Evolutionary conservation across 2,329 filamentous ascomycete genomes (phyloP).

Genomic region (Lasiodiplodia citricola): DNA sequence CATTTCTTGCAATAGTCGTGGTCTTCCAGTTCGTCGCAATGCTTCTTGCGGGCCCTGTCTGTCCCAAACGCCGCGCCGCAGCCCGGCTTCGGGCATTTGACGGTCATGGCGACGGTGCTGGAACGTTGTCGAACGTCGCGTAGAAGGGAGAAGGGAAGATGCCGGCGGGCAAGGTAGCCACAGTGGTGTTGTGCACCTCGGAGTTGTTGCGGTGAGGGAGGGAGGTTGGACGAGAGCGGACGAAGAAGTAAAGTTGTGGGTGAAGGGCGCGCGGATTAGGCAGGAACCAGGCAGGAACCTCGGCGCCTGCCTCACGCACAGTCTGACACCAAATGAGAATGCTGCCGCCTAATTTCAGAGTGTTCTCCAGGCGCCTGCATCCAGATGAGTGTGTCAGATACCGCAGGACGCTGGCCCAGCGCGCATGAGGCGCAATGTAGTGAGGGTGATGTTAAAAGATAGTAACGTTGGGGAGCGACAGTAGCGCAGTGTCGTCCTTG

Average conservation of each 20-base stretch:
- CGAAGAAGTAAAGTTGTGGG: not conserved
- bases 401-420: too few species aligned
- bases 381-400: not conserved
- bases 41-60: conserved; percentile 53
- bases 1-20: conserved; percentile 56
- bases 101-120: not conserved
- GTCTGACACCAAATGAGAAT: not conserved
- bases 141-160: not conserved
- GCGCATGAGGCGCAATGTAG: too few species aligned
- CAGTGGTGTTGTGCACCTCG: not conserved
- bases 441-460: too few species aligned
- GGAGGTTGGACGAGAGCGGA: not conserved
- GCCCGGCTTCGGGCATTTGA: conserved; percentile 50
- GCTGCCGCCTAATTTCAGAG: not conserved
- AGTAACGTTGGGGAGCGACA: too few species aligned
- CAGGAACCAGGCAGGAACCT: not conserved
- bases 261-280: not conserved
- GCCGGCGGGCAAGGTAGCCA: not conserved
- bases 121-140: not conserved
- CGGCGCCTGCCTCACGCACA: not conserved
- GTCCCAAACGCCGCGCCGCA: conserved; percentile 55
- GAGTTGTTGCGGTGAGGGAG: not conserved
- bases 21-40: conserved; percentile 54
- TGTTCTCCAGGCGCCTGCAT: not conserved
- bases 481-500: too few species aligned